Evolutionary conservation across 192 early-diverging fungal species (phyloP).

Genomic region (Martensiomyces pterosporus): DNA sequence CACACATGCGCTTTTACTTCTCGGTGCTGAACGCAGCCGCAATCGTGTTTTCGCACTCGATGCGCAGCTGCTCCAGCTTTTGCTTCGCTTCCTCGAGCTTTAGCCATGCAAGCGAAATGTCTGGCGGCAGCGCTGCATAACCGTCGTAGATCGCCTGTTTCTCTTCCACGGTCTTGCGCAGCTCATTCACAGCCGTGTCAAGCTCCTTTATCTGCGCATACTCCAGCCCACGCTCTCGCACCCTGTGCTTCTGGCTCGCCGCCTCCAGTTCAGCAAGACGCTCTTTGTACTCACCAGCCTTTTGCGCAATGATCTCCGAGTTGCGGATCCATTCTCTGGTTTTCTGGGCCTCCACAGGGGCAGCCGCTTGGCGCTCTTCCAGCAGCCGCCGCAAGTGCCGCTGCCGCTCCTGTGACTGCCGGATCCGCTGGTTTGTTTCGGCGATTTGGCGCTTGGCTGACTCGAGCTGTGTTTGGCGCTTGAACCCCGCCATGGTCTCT

Average conservation of each 20-base stretch:
- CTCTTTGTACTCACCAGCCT: conserved; percentile 29
- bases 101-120: conserved; percentile 32
- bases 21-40: conserved; percentile 22
- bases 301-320: conserved; percentile 26
- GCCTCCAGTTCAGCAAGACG: conserved; percentile 14
- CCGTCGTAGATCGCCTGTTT: conserved; percentile 18
- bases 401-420: conserved; percentile 22
- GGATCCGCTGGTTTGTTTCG: neutral
- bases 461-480: conserved; percentile 6
- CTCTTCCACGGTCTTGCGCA: conserved; percentile 9
- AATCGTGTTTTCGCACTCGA: conserved; percentile 30
- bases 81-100: conserved; percentile 39
- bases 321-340: conserved; percentile 46
- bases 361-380: conserved; percentile 6
- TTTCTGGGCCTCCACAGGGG: conserved; percentile 42
- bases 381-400: conserved; percentile 14
- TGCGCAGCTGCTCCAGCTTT: conserved; percentile 23
- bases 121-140: conserved; percentile 34
- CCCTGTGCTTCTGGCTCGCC: neutral
- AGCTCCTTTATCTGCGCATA: conserved; percentile 22
- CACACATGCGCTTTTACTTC: neutral
- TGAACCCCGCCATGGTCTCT: conserved; percentile 14
- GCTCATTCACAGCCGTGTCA: conserved; percentile 6
- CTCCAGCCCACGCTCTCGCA: conserved; percentile 12
- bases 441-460: neutral